These are phyloP conservation scores for Rutstroemia sp. DNA, from an alignment of 2,329 filamentous ascomycete genomes.

Conservation along the genomic window DNA sequence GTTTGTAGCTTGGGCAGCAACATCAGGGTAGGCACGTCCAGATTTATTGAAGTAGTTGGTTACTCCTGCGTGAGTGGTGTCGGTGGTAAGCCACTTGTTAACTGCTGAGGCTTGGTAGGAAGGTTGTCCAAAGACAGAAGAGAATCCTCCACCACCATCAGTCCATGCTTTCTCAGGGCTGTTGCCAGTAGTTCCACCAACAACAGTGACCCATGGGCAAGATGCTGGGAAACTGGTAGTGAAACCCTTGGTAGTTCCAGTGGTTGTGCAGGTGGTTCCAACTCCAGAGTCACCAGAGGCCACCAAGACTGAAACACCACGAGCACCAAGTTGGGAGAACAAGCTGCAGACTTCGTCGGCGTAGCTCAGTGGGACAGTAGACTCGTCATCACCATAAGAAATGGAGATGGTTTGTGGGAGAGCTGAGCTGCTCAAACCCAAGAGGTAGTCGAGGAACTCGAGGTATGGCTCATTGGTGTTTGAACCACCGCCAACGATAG, in stretches of 20 bases:
- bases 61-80: constrained; percentile 37
- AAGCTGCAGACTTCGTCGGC: constrained; percentile 43
- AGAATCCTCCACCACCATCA: constrained; percentile 36
- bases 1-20: constrained; percentile 49
- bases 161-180: constrained; percentile 21
- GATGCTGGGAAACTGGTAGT: constrained; percentile 40
- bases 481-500: constrained; percentile 38
- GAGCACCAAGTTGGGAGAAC: constrained; percentile 45
- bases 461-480: constrained; percentile 64
- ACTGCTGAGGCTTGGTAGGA: constrained; percentile 36
- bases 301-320: constrained; percentile 41
- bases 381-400: constrained; percentile 48
- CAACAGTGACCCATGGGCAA: constrained; percentile 44
- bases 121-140: constrained; percentile 35
- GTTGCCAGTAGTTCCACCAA: constrained; percentile 32
- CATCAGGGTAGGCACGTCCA: constrained; percentile 45
- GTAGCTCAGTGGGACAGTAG: constrained; percentile 45
- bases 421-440: constrained; percentile 40
- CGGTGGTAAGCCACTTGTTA: constrained; percentile 37
- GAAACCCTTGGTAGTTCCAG: constrained; percentile 36
- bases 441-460: constrained; percentile 51
- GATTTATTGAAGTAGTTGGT: constrained; percentile 38
- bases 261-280: constrained; percentile 24
- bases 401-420: constrained; percentile 54
- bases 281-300: constrained; percentile 43